Base-by-base conservation (phyloP, 1,284 basidiomycete species). In the Pulchroboletus neoregius region DNA sequence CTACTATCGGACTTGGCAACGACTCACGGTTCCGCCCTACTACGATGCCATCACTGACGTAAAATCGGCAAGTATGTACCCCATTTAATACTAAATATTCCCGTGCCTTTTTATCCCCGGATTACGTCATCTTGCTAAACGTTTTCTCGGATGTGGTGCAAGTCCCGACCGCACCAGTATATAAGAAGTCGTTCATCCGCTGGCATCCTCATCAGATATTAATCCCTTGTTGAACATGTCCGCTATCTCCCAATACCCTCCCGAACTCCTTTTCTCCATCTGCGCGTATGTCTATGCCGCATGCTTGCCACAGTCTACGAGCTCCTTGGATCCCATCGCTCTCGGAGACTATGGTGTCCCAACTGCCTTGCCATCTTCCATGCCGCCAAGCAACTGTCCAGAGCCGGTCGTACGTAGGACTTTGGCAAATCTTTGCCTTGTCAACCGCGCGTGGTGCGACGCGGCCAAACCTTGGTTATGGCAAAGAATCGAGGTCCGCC, bases 401-500 rank as follows among this genome's bases (percentile, higher is more conserved):
- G 87, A 89, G 53, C 71, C 75, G 2, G 57, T 78, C 23, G 71
- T 80, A 11, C 78, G 86, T 20, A 71, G 67, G 46, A 83, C 88
- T 0, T 71, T 91, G 28, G 72, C 76, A 10, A 82, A 65, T 53
- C 79, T 89, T 38, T 87, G 82, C 57, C 75, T 85, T 46, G 84
- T 87, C 33, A 87, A 80, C 58, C 82, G 73, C 55, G 73, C 79
- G 3, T 91, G 86, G 84, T 78, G 80, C 58, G 77, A 80, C 39
- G 88, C 85, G 1, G 85, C 88, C 10, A 85, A 83, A 55, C 87
- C 87, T 0, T 90, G 82, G 82, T 68, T 91, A 3, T 91, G 87
- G 87, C 78, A 76, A 48, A 82, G 80, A 67, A 69, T 91, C 54
- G 87, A 91, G 65, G 82, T 91, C 35, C 79, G 87, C 10, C 74